These are phyloP conservation scores for Colletotrichum sansevieriae DNA, from an alignment of 2,329 filamentous ascomycete species.

Conservation along the genomic window DNA sequence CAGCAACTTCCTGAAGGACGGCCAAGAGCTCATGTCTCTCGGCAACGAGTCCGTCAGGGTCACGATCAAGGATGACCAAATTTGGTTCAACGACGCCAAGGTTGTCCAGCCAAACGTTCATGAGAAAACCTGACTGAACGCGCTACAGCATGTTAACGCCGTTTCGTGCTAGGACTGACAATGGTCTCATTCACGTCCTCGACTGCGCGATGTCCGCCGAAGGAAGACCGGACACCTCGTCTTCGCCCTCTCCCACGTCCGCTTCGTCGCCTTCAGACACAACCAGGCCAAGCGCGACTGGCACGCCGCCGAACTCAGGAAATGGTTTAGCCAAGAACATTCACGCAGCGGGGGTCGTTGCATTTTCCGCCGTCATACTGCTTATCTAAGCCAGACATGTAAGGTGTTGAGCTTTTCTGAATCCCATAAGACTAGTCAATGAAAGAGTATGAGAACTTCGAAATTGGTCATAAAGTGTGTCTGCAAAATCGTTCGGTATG, in stretches of 20 bases:
- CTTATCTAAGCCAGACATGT: slow-evolving; percentile 1
- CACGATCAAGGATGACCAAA: slow-evolving; percentile 42
- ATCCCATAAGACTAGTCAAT: no score
- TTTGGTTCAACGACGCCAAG: slow-evolving; percentile 46
- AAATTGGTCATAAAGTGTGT: no score
- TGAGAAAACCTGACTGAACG: no score
- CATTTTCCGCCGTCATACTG: slow-evolving; percentile 24
- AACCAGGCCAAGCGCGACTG: slow-evolving; percentile 7
- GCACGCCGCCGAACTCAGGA: slow-evolving; percentile 20
- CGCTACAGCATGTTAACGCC: background rate
- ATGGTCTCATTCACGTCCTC: slow-evolving; percentile 45
- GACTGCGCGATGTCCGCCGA: slow-evolving; percentile 44
- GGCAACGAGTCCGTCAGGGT: slow-evolving; percentile 41
- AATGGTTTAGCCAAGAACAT: background rate
- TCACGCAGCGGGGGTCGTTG: slow-evolving; percentile 25
- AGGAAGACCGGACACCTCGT: slow-evolving; percentile 15
- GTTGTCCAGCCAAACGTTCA: slow-evolving; percentile 45
- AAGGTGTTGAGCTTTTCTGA: no score
- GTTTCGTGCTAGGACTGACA: slow-evolving; percentile 42
- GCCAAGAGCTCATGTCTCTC: slow-evolving; percentile 41
- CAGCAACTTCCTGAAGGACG: slow-evolving; percentile 42
- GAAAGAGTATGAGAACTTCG: no score
- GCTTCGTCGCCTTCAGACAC: background rate
- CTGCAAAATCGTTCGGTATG: no score
- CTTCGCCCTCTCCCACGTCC: slow-evolving; percentile 19